A percentile compares a stretch with the other conserved stretches of the same genome.
These are phyloP conservation scores for Tephrocybe rancida DNA, from an alignment of 768 basidiomycete species.

Conservation along the genomic window DNA sequence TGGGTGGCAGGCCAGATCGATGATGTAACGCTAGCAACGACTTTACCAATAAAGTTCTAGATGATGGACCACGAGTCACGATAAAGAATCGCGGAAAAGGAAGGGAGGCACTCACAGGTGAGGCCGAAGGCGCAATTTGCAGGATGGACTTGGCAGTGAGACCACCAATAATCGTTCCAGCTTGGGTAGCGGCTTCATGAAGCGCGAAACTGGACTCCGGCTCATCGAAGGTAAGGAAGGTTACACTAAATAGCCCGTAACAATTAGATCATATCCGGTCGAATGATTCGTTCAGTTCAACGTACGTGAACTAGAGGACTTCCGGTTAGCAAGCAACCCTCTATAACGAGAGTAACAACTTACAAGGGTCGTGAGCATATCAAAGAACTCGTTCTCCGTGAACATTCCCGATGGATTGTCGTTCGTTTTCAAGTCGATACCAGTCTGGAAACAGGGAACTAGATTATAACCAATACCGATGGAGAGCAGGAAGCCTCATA, in stretches of 20 bases:
- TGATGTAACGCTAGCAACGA: conserved; percentile 3
- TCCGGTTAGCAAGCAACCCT: neutral
- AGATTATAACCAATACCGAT: neutral
- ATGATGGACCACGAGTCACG: neutral
- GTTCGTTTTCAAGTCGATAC: conserved; percentile 48
- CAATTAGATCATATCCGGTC: neutral
- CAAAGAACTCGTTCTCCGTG: conserved; percentile 49
- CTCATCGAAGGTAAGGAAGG: conserved; percentile 30
- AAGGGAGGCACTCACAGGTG: conserved; percentile 23
- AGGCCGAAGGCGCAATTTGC: conserved; percentile 23
- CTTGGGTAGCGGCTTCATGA: conserved; percentile 26
- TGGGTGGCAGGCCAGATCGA: conserved; percentile 16
- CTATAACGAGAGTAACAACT: conserved; percentile 7
- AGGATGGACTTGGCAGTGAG: conserved; percentile 34
- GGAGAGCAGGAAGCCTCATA: conserved; percentile 17
- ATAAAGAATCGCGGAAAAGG: neutral
- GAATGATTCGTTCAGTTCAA: neutral
- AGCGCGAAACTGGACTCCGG: conserved; percentile 35
- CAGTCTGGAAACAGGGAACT: conserved; percentile 30
- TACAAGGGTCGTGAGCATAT: conserved; percentile 40
- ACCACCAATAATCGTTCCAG: conserved; percentile 28
- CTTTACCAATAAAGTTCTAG: conserved; percentile 12
- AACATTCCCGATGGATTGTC: conserved; percentile 43
- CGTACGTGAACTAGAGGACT: conserved; percentile 15
- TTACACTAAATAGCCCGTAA: conserved; percentile 12